Evolutionary conservation across 1,284 basidiomycete genomes (phyloP), one percentile per base, ranked within the genome.

Genomic region (Malassezia equina): DNA sequence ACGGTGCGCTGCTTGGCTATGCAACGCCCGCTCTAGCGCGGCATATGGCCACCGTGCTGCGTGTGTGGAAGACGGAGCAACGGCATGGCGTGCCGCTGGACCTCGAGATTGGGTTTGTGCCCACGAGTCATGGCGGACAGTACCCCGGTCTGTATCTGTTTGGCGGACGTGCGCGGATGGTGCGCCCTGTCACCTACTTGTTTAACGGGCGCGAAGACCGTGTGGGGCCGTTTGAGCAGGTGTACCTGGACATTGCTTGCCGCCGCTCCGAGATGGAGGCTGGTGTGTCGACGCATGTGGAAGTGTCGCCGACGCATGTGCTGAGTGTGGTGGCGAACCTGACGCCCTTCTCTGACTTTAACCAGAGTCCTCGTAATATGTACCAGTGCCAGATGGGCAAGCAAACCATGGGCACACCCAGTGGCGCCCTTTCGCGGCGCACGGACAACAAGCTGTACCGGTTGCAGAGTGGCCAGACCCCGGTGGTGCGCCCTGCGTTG

Each of bases 371-470:
- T 3, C 75, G 81, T 58, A 81, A 81, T 74, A 81, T 80, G 78
- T 81, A 81, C 66, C 79, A 93, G 78, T 58, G 55, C 59, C 80
- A 96, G 85, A 99, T 99, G 94, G 90, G 90, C 77, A 99, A 99
- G 80, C 94, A 99, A 81, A 88, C 89, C 1, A 98, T 99, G 94
- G 94, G 94, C 34, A 98, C 94, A 27, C 93, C 94, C 1, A 85
- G 89, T 28, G 95, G 90, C 1, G 87, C 90, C 3, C 75, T 96
- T 27, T 81, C 82, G 66, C 87, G 90, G 69, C 82, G 94, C 60
- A 98, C 94, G 12, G 94, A 99, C 78, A 98, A 98, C 81, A 99
- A 98, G 78, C 83, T 98, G 50, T 98, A 98, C 77, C 85, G 90
- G 17, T 81, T 99, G 7, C 93, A 98, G 78, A 86, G 84, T 12